Evolutionary conservation across 805 yeast species (phyloP).

Genomic region (Saturnispora halmiae): DNA sequence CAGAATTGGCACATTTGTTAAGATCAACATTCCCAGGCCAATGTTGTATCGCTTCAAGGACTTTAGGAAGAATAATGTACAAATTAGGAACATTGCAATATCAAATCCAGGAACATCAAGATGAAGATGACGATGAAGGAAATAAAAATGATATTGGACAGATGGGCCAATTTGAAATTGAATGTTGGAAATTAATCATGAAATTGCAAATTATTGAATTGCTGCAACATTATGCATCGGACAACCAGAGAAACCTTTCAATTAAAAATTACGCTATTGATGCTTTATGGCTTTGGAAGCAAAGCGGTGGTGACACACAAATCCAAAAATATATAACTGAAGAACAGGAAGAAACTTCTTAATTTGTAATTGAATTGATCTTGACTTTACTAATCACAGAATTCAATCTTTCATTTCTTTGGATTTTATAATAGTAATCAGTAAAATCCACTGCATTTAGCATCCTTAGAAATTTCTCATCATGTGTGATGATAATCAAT

Average conservation of each 20-base stretch:
- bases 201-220: constrained; percentile 55
- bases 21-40: constrained; percentile 79
- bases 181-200: constrained; percentile 65
- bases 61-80: constrained; percentile 78
- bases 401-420: constrained; percentile 71
- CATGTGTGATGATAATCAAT: constrained; percentile 92
- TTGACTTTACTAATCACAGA: constrained; percentile 48
- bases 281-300: constrained; percentile 83
- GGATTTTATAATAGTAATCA: constrained; percentile 76
- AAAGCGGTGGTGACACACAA: constrained; percentile 37
- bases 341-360: constrained; percentile 6
- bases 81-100: constrained; percentile 60
- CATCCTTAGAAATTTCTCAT: constrained; percentile 76
- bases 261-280: constrained; percentile 80
- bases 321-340: constrained; percentile 12
- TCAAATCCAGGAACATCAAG: constrained; percentile 27
- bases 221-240: constrained; percentile 61
- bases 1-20: constrained; percentile 70
- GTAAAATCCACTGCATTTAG: constrained; percentile 82
- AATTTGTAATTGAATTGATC: constrained; percentile 20
- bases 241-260: constrained; percentile 49
- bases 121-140: constrained; percentile 32
- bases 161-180: constrained; percentile 37
- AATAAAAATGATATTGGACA: constrained; percentile 18
- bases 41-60: constrained; percentile 76